A percentile compares a stretch with the other conserved stretches of the same genome.
Evolutionary conservation across 169 alveolate species (phyloP).

Genomic region (Plasmodium gaboni): DNA sequence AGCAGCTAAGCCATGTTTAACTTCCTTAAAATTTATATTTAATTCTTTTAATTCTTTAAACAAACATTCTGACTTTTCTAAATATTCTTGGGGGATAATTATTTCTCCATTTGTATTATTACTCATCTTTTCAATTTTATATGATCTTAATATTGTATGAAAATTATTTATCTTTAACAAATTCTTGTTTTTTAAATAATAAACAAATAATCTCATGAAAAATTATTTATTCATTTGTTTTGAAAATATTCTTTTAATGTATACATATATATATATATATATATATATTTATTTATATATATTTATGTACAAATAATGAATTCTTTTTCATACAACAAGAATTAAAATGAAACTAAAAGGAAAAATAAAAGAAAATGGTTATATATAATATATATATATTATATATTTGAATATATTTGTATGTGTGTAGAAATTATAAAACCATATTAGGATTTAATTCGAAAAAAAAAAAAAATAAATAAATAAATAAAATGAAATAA

Average conservation of each 20-base stretch:
- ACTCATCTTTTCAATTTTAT: slow-evolving; percentile 18
- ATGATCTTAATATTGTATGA: not conserved
- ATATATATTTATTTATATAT: not conserved
- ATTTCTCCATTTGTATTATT: slow-evolving; percentile 21
- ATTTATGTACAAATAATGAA: too few species aligned
- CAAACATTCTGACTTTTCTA: slow-evolving; percentile 23
- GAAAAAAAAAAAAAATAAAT: too few species aligned
- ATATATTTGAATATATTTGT: too few species aligned
- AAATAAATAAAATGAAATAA: too few species aligned
- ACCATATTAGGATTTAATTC: too few species aligned
- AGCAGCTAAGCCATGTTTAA: slow-evolving; percentile 66
- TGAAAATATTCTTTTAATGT: not conserved
- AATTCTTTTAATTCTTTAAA: slow-evolving; percentile 49
- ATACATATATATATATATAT: not conserved
- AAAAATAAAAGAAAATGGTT: too few species aligned
- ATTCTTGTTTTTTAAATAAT: not conserved
- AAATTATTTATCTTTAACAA: not conserved
- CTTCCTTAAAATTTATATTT: slow-evolving; percentile 67
- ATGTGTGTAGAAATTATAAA: too few species aligned
- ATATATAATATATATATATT: too few species aligned
- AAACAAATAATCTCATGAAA: not conserved
- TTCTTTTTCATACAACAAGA: too few species aligned
- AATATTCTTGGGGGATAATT: slow-evolving; percentile 35
- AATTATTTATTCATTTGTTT: not conserved
- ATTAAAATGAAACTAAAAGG: too few species aligned